These are phyloP conservation scores for Margaritispora aquatica DNA, from an alignment of 495 filamentous ascomycete genomes.

Conservation along the genomic window DNA sequence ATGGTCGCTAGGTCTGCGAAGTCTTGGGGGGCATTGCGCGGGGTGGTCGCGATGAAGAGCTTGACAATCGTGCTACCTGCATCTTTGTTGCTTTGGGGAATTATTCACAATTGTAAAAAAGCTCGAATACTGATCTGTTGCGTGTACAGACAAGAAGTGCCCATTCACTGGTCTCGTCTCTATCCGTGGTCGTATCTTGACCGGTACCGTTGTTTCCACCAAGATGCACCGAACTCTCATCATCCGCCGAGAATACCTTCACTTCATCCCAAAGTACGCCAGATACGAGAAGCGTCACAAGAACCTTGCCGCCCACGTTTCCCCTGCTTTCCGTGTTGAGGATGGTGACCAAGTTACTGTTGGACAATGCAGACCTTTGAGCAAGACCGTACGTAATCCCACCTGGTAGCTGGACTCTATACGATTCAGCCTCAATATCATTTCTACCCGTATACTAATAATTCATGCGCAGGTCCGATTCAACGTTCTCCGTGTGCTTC, in stretches of 20 bases:
- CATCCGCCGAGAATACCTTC: slow-evolving; percentile 99
- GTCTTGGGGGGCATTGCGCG: background rate
- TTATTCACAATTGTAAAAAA: background rate
- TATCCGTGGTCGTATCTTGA: slow-evolving; percentile 99
- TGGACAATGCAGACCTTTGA: slow-evolving; percentile 95
- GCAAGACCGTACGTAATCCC: slow-evolving; percentile 82
- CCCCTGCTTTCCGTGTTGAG: slow-evolving; percentile 98
- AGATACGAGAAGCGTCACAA: slow-evolving; percentile 99
- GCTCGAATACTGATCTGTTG: slow-evolving; percentile 20
- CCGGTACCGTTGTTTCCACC: slow-evolving; percentile 96
- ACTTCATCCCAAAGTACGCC: slow-evolving; percentile 98
- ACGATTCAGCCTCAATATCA: too few relatives aligned
- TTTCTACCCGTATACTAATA: slow-evolving; percentile 17
- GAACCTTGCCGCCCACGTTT: slow-evolving; percentile 98
- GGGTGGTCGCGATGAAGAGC: background rate
- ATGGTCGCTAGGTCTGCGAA: background rate
- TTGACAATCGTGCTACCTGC: background rate
- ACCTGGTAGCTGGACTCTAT: background rate
- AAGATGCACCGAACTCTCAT: slow-evolving; percentile 99
- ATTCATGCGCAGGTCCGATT: slow-evolving; percentile 72
- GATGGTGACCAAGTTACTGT: slow-evolving; percentile 98
- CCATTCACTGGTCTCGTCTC: slow-evolving; percentile 97
- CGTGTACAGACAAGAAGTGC: slow-evolving; percentile 94
- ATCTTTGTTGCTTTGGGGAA: background rate
- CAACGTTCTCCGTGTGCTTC: slow-evolving; percentile 97